Evolutionary conservation across 352 stramenopile genomes (phyloP).

Genomic region (Pythium phragmitis): DNA sequence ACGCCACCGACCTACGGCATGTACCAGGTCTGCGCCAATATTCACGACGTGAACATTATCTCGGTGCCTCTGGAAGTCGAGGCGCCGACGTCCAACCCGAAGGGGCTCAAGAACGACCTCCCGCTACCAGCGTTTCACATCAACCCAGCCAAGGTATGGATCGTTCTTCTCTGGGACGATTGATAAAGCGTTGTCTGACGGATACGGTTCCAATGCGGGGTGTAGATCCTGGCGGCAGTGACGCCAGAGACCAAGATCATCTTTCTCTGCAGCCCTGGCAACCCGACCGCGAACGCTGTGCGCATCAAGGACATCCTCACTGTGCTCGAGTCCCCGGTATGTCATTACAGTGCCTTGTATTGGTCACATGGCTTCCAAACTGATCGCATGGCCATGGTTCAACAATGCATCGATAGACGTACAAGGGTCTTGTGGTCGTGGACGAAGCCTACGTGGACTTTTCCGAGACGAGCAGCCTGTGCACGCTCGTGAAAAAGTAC

Average conservation of each 20-base stretch:
- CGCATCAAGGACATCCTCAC: slow-evolving; percentile 89
- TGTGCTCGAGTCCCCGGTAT: slow-evolving; percentile 80
- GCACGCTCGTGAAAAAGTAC: slow-evolving; percentile 91
- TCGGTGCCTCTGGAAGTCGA: slow-evolving; percentile 89
- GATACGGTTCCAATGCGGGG: not conserved
- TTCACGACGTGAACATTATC: slow-evolving; percentile 96
- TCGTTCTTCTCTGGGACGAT: too few species aligned
- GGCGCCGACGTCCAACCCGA: slow-evolving; percentile 49
- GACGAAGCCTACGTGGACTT: slow-evolving; percentile 99
- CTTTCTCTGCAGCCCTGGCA: slow-evolving; percentile 97
- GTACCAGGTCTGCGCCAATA: slow-evolving; percentile 98
- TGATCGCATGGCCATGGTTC: not conserved
- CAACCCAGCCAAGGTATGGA: slow-evolving; percentile 57
- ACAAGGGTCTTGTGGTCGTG: slow-evolving; percentile 95
- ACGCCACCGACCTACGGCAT: slow-evolving; percentile 98
- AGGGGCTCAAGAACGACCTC: slow-evolving; percentile 55
- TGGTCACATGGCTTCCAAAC: not conserved
- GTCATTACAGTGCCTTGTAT: not conserved
- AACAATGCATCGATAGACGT: slow-evolving; percentile 36
- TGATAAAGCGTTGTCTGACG: not conserved
- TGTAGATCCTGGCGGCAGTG: slow-evolving; percentile 88
- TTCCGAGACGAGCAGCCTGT: slow-evolving; percentile 66
- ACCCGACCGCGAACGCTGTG: slow-evolving; percentile 96
- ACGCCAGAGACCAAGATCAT: slow-evolving; percentile 94
- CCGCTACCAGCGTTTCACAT: slow-evolving; percentile 81